Base-by-base conservation (phyloP, 2,329 filamentous ascomycete species). In the Penicillium psychrosexuale region DNA sequence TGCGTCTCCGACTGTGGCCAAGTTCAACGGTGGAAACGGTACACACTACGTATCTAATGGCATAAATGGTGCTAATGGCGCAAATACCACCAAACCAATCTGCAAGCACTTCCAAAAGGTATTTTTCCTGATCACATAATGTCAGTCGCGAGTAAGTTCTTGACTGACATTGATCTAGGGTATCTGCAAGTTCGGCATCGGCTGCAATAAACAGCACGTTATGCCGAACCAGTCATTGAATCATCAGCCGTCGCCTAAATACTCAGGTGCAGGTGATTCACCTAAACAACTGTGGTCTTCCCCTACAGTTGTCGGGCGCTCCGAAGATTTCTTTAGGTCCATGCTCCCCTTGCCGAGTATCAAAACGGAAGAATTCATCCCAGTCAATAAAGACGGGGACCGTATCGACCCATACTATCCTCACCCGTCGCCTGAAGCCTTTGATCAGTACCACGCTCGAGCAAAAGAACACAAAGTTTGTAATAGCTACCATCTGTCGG, bases 401-500 rank as follows among this genome's bases (percentile, higher is more conserved):
- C 78, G 81, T 5, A 65, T 83, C 13, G 81, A 83, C 60, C 59
- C 68, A 0, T 75, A 74, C 60, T 67, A 74, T 31, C 67, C 71
- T 8, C 59, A 66, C 0, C 75, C 77, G 0, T 61, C 72, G 0
- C 33, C 59, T 13, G 69, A 74, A 15, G 74, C 76, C 28, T 72
- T 73, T 62, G 63, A 69, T 2, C 58, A 60, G 8, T 82, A 79
- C 61, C 70, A 72, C 19, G 63, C 66, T 11, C 72, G 73, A 12
- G 68, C 70, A 28, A 68, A 66, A 13, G 61, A 67, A 2, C 66
- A 69, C 17, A 81, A 80, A 60, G 72, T 79, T 0, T 83, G 80
- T 65, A 82, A 82, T 61, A 74, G 72, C 28, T 74, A 75, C 55
- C 77, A 81, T 53, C 69, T 83, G 0, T 71, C 71, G 0, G 69